phyloP scores from a whole-genome alignment of 371 early-diverging fungal species.

The Polyrhizophydium stewartii region DNA sequence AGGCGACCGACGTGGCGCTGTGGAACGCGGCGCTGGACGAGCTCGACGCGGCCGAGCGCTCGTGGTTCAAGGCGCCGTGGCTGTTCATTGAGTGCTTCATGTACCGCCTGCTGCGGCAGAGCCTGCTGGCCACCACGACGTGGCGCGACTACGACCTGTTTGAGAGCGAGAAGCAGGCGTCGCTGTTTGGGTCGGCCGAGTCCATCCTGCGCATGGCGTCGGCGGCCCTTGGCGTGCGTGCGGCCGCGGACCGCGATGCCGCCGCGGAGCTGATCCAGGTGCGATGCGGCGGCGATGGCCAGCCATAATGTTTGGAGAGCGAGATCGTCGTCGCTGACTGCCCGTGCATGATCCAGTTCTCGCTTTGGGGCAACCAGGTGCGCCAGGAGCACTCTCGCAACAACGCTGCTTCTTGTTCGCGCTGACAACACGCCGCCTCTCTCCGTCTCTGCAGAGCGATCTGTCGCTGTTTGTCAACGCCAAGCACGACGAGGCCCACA shows the following conservation, averaged over 20 bases:
- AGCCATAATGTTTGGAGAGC: too few relatives aligned
- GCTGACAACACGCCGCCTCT: background rate
- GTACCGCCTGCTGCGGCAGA: conserved; percentile 64
- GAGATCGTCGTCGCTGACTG: too few relatives aligned
- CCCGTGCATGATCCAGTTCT: conserved; percentile 48
- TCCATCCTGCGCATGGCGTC: background rate
- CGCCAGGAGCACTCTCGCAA: background rate
- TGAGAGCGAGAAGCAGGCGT: conserved; percentile 3
- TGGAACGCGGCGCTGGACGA: conserved; percentile 61
- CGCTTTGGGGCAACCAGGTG: conserved; percentile 77
- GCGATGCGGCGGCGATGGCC: background rate
- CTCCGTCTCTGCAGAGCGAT: conserved; percentile 56
- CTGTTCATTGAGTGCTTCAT: conserved; percentile 28
- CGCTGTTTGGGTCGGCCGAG: background rate
- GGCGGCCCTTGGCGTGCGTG: background rate
- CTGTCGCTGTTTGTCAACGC: conserved; percentile 74
- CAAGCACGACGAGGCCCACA: conserved; percentile 60
- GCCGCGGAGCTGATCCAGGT: conserved; percentile 15
- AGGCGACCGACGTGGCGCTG: conserved; percentile 46
- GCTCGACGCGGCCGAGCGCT: conserved; percentile 31
- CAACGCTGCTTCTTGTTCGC: background rate
- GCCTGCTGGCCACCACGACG: conserved; percentile 49
- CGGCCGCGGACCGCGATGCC: background rate
- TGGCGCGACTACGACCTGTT: conserved; percentile 63
- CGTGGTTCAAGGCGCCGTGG: conserved; percentile 43